Conservation (phyloP, 371 early-diverging fungal species). For the Syncephalastrum sp. region DNA sequence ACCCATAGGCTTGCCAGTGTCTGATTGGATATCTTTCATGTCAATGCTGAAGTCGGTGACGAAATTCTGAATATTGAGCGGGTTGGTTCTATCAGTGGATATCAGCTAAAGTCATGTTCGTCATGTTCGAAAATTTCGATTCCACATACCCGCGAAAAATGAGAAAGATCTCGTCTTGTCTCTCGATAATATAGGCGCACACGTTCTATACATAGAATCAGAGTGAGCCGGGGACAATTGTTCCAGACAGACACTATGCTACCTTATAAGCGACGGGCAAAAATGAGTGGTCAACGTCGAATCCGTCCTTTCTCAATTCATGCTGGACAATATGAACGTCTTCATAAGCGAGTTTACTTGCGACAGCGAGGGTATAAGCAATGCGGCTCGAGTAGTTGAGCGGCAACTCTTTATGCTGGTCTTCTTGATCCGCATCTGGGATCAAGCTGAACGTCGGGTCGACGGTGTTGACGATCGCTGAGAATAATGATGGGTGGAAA, state of each 20-base stretch:
- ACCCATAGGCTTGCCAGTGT: constrained; percentile 49
- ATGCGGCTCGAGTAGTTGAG: constrained; percentile 45
- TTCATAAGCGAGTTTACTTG: constrained; percentile 57
- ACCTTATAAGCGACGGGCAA: constrained; percentile 60
- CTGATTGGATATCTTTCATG: constrained; percentile 46
- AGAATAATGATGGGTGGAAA: neutral
- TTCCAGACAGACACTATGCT: constrained; percentile 1
- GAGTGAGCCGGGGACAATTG: too few relatives aligned
- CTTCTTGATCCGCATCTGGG: constrained; percentile 6
- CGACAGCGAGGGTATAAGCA: constrained; percentile 56
- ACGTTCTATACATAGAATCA: constrained; percentile 40
- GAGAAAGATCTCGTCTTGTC: constrained; percentile 56
- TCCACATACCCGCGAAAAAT: constrained; percentile 55
- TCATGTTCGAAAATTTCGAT: neutral
- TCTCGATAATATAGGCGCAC: constrained; percentile 60
- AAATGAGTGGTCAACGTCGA: constrained; percentile 54
- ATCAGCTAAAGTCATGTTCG: neutral
- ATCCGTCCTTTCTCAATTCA: constrained; percentile 53
- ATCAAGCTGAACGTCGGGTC: constrained; percentile 28
- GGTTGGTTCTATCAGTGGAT: constrained; percentile 44
- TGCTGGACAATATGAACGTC: constrained; percentile 56
- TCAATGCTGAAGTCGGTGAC: constrained; percentile 53
- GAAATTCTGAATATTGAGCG: constrained; percentile 61
- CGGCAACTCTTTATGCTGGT: constrained; percentile 5
- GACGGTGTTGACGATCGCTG: constrained; percentile 37